These are phyloP conservation scores for Tricholomella constricta DNA, from an alignment of 768 basidiomycete species.

Conservation along the genomic window DNA sequence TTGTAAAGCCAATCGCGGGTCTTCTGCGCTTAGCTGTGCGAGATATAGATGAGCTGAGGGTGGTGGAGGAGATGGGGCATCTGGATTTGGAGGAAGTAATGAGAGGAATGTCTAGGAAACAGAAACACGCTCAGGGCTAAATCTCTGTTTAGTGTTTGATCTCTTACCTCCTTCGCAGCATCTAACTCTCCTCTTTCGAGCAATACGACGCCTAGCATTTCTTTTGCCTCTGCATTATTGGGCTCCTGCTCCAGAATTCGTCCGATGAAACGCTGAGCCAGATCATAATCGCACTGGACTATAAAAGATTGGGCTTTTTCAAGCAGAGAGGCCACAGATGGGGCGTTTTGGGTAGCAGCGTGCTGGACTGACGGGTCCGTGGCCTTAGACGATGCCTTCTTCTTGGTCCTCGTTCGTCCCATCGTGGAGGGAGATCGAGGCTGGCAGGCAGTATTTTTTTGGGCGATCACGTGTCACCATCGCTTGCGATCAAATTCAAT, in stretches of 20 bases:
- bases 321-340: slow-evolving; percentile 56
- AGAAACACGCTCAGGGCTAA: slow-evolving; percentile 1
- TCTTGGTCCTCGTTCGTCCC: slow-evolving; percentile 58
- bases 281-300: slow-evolving; percentile 81
- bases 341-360: slow-evolving; percentile 29
- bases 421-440: slow-evolving; percentile 31
- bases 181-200: slow-evolving; percentile 81
- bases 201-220: slow-evolving; percentile 78
- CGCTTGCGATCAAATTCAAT: background rate
- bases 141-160: background rate
- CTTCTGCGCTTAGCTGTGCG: slow-evolving; percentile 79
- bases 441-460: slow-evolving; percentile 22
- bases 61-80: slow-evolving; percentile 62
- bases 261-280: slow-evolving; percentile 71
- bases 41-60: slow-evolving; percentile 88
- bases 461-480: slow-evolving; percentile 28
- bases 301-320: slow-evolving; percentile 83
- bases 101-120: slow-evolving; percentile 58
- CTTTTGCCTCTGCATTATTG: slow-evolving; percentile 66
- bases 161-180: slow-evolving; percentile 63
- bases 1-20: slow-evolving; percentile 69
- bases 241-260: slow-evolving; percentile 69
- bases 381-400: slow-evolving; percentile 40
- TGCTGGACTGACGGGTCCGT: slow-evolving; percentile 24
- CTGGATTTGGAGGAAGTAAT: slow-evolving; percentile 60